phyloP scores from a whole-genome alignment of 2,329 filamentous ascomycete species.

The Botrytis porri region DNA sequence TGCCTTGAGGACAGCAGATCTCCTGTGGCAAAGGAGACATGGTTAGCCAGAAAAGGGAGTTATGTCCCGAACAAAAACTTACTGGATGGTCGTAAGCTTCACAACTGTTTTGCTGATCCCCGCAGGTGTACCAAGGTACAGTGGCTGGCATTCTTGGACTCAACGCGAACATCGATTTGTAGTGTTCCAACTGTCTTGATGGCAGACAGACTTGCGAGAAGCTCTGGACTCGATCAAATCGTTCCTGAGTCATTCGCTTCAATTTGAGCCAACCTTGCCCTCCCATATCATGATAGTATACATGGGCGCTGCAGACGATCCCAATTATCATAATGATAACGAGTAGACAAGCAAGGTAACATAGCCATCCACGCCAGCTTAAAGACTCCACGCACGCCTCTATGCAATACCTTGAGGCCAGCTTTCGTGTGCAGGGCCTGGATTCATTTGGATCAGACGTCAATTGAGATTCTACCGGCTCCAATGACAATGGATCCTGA shows the following conservation, averaged over 20 bases:
- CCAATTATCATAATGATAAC: conserved; percentile 29
- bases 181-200: conserved; percentile 24
- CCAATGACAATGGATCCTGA: conserved; percentile 7
- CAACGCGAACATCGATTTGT: conserved; percentile 1
- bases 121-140: conserved; percentile 35
- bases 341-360: conserved; percentile 23
- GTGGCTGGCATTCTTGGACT: conserved; percentile 4
- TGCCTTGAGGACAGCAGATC: conserved; percentile 34
- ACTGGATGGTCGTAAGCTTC: conserved; percentile 33
- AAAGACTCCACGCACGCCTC: conserved; percentile 7
- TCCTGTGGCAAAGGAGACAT: conserved; percentile 23
- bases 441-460: conserved; percentile 22
- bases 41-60: not conserved
- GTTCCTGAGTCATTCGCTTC: conserved; percentile 6
- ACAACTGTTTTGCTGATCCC: conserved; percentile 36
- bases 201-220: conserved; percentile 27
- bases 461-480: conserved; percentile 22
- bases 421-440: conserved; percentile 17
- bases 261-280: conserved; percentile 31
- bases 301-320: conserved; percentile 30
- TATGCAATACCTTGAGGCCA: not conserved
- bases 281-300: conserved; percentile 31
- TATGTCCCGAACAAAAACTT: not conserved
- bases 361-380: conserved; percentile 26
- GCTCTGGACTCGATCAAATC: not conserved